A percentile compares a stretch with the other conserved stretches of the same genome.
Evolutionary conservation across 2,329 filamentous ascomycete genomes (phyloP).

Genomic region (Lecanicillium sp.): DNA sequence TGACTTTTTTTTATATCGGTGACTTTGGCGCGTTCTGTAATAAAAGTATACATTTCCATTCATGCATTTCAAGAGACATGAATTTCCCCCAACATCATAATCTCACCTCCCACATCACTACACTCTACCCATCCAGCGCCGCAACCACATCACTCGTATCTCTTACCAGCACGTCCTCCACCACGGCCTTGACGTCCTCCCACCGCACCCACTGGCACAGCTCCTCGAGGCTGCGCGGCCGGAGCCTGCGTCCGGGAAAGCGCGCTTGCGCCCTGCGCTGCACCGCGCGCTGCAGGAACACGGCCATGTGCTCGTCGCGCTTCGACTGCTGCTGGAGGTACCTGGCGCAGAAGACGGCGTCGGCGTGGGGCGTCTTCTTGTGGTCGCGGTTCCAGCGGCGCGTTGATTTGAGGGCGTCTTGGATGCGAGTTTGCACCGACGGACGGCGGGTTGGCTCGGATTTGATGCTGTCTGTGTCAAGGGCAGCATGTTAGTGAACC

Average conservation of each 20-base stretch:
- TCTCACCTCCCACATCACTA: not conserved
- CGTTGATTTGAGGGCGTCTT: constrained; percentile 31
- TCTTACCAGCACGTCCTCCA: constrained; percentile 25
- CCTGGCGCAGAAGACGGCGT: constrained; percentile 25
- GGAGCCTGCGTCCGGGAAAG: constrained; percentile 1
- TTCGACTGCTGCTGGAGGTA: constrained; percentile 33
- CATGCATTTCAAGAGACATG: too few species aligned
- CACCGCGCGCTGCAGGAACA: constrained; percentile 28
- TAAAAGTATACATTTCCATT: too few species aligned
- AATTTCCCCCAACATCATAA: too few species aligned
- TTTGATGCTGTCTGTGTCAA: constrained; percentile 5
- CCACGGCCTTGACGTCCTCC: constrained; percentile 29
- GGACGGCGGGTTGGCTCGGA: not conserved
- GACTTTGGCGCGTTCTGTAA: too few species aligned
- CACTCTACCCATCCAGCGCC: constrained; percentile 19
- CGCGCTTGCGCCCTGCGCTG: constrained; percentile 20
- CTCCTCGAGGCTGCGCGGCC: constrained; percentile 26
- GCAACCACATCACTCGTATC: constrained; percentile 16
- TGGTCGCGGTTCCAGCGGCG: constrained; percentile 34
- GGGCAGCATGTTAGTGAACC: not conserved
- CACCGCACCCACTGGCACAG: constrained; percentile 28
- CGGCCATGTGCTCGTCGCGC: constrained; percentile 28
- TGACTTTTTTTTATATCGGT: too few species aligned
- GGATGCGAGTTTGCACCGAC: constrained; percentile 23
- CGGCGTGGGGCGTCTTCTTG: constrained; percentile 30